Base-by-base conservation (phyloP, 148 eudicot species). In the Fagopyrum homotropicum region DNA sequence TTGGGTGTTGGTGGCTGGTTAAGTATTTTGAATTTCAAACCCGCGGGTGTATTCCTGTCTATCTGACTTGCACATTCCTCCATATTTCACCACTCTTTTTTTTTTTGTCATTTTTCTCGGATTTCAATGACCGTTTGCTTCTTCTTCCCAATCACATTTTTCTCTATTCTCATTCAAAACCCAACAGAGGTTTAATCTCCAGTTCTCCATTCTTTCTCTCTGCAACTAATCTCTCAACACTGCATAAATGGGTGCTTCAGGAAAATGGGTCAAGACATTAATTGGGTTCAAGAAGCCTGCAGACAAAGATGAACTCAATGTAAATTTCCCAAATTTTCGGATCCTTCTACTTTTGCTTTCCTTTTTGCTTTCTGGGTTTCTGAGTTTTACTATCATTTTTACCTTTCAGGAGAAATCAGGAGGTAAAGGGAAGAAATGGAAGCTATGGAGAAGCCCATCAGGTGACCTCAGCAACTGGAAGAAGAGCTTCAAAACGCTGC, bases 391-490 rank as follows among this genome's bases (percentile, higher is more conserved):
- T 61, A 11, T 72, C 9, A 46, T 5, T 46, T 43, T 40, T 15
- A n/a, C 46, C 29, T 3, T 69, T 6, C 43, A 91, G 97, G 96
- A 87, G 45, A 94, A 89, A 73, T 35, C 48, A 35, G 89, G 86
- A 47, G 81, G 69, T 54, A 91, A 86, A 83, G 80, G 87, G 59
- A 92, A 85, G 83, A 96, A 88, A 77, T 96, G 99, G 98, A 96
- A 84, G 86, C 66, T 96, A 72, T 96, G 98, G 98, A 92, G 91
- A 78, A 88, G 88, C 79, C 69, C 89, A 77, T 91, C 97, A 35
- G 97, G 92, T 22, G 97, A 94, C 73, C 50, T 88, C 71, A 81
- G 81, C 69, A 72, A 83, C 11, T 95, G 94, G 92, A 92, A 92
- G 92, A 92, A 92, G 76, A 87, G 88, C 1, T 87, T 91, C 57